A percentile compares a stretch with the other conserved stretches of the same genome.
phyloP scores from a whole-genome alignment of 176 grass and related monocot genomes.

The Carex myosuroides region DNA sequence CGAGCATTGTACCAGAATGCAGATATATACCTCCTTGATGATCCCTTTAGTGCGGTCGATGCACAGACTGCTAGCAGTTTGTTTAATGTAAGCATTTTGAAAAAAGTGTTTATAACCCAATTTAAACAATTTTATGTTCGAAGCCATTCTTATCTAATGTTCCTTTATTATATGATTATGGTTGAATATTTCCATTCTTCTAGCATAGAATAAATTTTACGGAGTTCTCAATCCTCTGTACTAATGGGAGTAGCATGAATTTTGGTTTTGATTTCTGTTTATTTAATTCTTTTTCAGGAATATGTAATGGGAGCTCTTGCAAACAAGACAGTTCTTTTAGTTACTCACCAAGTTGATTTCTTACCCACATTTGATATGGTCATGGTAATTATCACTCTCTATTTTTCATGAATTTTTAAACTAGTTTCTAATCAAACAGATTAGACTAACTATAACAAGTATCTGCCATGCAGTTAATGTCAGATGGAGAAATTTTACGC shows the following conservation, averaged over 20 bases:
- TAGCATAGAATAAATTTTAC: background rate
- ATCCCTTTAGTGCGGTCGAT: conserved; percentile 97
- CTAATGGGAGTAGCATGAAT: background rate
- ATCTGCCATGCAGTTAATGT: conserved; percentile 67
- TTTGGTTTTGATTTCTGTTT: background rate
- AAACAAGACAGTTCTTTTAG: conserved; percentile 75
- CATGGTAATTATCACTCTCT: conserved; percentile 36
- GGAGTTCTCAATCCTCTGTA: background rate
- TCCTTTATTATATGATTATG: background rate
- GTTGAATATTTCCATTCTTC: background rate
- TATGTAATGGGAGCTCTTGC: conserved; percentile 76
- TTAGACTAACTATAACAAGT: background rate
- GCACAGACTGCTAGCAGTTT: conserved; percentile 75
- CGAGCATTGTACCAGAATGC: conserved; percentile 85
- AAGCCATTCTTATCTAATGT: background rate
- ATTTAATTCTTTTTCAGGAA: conserved; percentile 36
- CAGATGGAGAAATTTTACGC: conserved; percentile 53
- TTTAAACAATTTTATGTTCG: background rate
- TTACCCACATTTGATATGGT: conserved; percentile 68
- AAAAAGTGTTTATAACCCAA: background rate
- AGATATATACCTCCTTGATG: conserved; percentile 85
- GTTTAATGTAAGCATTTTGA: conserved; percentile 51
- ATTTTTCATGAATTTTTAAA: background rate
- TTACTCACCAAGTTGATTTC: conserved; percentile 96
- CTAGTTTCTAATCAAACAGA: background rate